A percentile compares a stretch with the other conserved stretches of the same genome.
Conservation (phyloP, 768 basidiomycete species). For the Phlegmacium glaucopus region DNA sequence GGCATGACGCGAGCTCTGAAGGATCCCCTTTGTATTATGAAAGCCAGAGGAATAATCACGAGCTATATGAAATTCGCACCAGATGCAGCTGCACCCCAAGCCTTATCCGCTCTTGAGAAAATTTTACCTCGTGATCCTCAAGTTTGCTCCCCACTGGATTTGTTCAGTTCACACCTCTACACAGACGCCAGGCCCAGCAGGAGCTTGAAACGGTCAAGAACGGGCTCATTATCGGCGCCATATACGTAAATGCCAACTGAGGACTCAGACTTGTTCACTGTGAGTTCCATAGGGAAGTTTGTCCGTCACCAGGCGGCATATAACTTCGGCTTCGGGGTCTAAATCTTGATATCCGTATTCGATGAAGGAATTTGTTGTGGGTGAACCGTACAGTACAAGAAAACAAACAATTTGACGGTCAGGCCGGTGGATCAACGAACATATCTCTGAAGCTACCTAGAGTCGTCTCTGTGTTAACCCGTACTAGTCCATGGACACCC, state of each 20-base stretch:
- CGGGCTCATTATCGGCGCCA: background rate
- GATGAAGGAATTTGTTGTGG: too few species aligned
- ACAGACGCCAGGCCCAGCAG: constrained; percentile 22
- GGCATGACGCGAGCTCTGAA: constrained; percentile 23
- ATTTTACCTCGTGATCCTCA: constrained; percentile 16
- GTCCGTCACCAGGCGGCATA: background rate
- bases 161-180: constrained; percentile 33
- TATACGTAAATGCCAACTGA: background rate
- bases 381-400: too few species aligned
- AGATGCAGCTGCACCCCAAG: constrained; percentile 23
- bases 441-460: too few species aligned
- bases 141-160: constrained; percentile 17
- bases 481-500: too few species aligned
- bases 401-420: too few species aligned
- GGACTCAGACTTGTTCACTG: background rate
- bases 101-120: constrained; percentile 18
- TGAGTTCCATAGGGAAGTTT: too few species aligned
- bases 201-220: constrained; percentile 3
- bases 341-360: background rate
- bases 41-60: constrained; percentile 24
- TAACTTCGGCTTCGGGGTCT: background rate
- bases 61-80: constrained; percentile 21
- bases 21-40: constrained; percentile 24
- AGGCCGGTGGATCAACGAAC: too few species aligned
- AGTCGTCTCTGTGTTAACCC: too few species aligned